Conservation (phyloP, 2,329 filamentous ascomycete genomes). For the Colletotrichum sp. region DNA sequence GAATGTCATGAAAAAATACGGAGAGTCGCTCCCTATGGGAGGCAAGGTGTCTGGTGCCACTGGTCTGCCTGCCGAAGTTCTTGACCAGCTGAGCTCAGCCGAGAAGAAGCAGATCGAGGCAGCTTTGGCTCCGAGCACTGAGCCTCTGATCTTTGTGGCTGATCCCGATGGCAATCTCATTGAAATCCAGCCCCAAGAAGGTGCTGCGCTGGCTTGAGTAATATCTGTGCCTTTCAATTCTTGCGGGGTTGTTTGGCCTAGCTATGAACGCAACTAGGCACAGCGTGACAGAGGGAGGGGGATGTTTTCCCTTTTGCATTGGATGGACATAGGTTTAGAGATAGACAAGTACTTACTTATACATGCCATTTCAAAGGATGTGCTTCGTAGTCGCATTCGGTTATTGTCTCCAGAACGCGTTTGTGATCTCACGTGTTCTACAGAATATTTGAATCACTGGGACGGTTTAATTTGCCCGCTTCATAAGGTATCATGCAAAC, state of each 20-base stretch:
- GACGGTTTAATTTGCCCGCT: neutral
- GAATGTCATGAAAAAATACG: slow-evolving; percentile 31
- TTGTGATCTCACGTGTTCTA: neutral
- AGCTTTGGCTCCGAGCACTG: slow-evolving; percentile 12
- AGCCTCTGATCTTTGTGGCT: slow-evolving; percentile 23
- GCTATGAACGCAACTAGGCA: neutral
- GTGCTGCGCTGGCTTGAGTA: neutral
- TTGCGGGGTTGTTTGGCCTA: neutral
- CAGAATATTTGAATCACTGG: neutral
- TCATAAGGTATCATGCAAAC: neutral
- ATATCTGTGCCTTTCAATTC: neutral
- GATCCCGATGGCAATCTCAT: slow-evolving; percentile 30
- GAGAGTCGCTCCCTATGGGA: slow-evolving; percentile 16
- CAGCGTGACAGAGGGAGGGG: neutral
- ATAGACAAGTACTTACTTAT: neutral
- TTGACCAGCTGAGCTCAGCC: slow-evolving; percentile 15
- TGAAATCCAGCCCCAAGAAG: slow-evolving; percentile 27
- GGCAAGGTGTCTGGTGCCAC: slow-evolving; percentile 11
- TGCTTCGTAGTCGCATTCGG: neutral
- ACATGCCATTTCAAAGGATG: neutral
- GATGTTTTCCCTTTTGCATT: neutral
- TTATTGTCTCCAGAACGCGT: neutral
- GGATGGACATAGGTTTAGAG: neutral
- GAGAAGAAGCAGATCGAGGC: slow-evolving; percentile 5
- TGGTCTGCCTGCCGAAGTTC: slow-evolving; percentile 13